Base-by-base conservation (phyloP, 2,329 filamentous ascomycete genomes). In the Alternaria hordeiaustralica region DNA sequence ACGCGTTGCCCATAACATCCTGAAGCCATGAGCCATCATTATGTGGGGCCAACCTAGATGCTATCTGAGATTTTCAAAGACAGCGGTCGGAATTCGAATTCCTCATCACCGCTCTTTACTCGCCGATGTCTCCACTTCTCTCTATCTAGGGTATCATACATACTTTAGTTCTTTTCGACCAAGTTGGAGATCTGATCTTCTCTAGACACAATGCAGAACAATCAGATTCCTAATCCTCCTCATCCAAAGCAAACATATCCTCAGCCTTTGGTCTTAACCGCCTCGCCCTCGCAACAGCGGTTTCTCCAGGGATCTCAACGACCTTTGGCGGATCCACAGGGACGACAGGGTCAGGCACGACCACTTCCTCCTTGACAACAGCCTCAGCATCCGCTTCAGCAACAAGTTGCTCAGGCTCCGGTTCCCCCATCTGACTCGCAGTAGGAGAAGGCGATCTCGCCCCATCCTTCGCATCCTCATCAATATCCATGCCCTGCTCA, bases 201-300 rank as follows among this genome's bases (percentile, higher is more conserved):
- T n/a, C n/a, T n/a, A n/a, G n/a, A n/a, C n/a, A n/a, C n/a, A n/a
- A n/a, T n/a, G n/a, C n/a, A n/a, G n/a, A n/a, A n/a, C n/a, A n/a
- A n/a, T n/a, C n/a, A n/a, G n/a, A n/a, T n/a, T n/a, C n/a, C n/a
- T 28, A 21, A 25, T 43, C 55, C 15, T 56, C 58, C 23, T 71
- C 73, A 21, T 78, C 76, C 11, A 74, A 73, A 12, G 71, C 77
- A 70, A 81, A 81, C 78, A 81, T 80, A 61, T 81, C 79, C 61
- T 79, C 78, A 6, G 79, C 79, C 53, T 70, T 77, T 7, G 79
- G 78, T 46, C 79, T 69, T 15, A 75, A 62, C 15, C 77, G 66
- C 6, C 75, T 71, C 65, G 78, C 78, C 47, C 77, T 73, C 30
- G 78, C 78, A 11, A 78, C 78, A 36, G 75, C 74, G 2, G 77